Base-by-base conservation (phyloP, 2,329 filamentous ascomycete genomes). In the Tolypocladium paradoxum region DNA sequence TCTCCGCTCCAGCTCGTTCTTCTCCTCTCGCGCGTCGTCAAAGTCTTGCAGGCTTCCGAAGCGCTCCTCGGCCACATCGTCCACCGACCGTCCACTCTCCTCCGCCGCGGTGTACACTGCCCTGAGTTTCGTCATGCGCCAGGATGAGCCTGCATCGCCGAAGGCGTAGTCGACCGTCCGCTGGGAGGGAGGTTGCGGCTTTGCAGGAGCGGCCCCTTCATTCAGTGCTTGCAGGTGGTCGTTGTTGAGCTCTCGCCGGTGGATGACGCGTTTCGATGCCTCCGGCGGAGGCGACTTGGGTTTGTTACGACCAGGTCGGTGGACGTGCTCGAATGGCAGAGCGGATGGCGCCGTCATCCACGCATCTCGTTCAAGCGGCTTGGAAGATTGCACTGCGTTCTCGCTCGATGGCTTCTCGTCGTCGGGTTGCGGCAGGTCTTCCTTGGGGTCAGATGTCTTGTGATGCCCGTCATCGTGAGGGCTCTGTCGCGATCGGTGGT, bases 81-180 rank as follows among this genome's bases (percentile, higher is more conserved):
- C 92, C 0, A 95, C 76, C 0, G 81, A 62, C n/a, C 78, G 78
- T 0, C 84, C 84, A 0, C 76, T 84, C 61, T 93, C 85, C 60
- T 95, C 78, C 0, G 90, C 89, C 52, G 85, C 79, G 29, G 82
- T 80, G 67, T 95, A 96, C 2, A 96, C 88, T 12, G 84, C 87
- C 59, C 87, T 90, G 34, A 99, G 80, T 68, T 91, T 96, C 6
- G 87, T 95, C 91, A 99, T 96, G 49, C 95, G 85, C 93, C 95
- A 99, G 61, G 90, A 82, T 16, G 91, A 92, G 0, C 93, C 92
- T 7, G 81, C 73, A 66, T 99, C 93, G 20, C 95, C 93, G 68
- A 99, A 95, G 0, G 74, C 88, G 65, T 97, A 99, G 54, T 81
- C 76, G 9, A 95, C 81, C 0, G 56, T 62, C 29, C 65, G 59